Percentiles rank a stretch among this genome's conserved stretches.
These are phyloP conservation scores for Globisporangium sylvaticum DNA, from an alignment of 352 stramenopile genomes.

Conservation along the genomic window DNA sequence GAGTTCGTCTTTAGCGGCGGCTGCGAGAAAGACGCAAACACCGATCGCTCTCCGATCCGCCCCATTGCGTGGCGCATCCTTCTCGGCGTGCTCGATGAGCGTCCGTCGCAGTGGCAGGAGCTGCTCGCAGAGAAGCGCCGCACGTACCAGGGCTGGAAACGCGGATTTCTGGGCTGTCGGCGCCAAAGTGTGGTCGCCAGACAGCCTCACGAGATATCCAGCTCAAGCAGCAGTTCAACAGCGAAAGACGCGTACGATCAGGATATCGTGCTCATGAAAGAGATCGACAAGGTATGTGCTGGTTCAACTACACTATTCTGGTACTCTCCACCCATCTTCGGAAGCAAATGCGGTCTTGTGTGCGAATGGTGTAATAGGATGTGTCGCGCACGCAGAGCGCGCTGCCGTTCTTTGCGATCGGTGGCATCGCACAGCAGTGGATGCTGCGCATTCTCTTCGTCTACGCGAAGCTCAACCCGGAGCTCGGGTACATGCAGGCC, in stretches of 20 bases:
- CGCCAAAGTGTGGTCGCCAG: conserved; percentile 8
- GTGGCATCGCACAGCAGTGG: conserved; percentile 50
- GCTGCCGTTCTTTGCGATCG: conserved; percentile 41
- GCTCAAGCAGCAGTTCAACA: background rate
- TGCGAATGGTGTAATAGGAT: conserved; percentile 27
- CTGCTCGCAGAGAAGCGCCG: conserved; percentile 19
- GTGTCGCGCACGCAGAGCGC: conserved; percentile 56
- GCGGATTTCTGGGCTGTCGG: conserved; percentile 28
- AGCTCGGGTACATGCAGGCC: conserved; percentile 91
- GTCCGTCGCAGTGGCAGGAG: conserved; percentile 15
- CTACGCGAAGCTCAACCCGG: conserved; percentile 70
- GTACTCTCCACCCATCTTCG: background rate
- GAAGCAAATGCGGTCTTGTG: background rate
- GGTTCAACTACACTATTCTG: background rate
- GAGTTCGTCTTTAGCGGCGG: conserved; percentile 16
- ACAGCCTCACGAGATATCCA: background rate
- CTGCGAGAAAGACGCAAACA: background rate
- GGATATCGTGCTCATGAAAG: conserved; percentile 45
- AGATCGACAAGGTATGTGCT: conserved; percentile 55
- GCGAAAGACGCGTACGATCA: conserved; percentile 14
- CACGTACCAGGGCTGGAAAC: conserved; percentile 32
- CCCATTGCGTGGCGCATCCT: conserved; percentile 36
- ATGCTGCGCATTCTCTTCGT: conserved; percentile 75
- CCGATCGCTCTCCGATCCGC: conserved; percentile 10
- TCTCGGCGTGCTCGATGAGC: conserved; percentile 31